Evolutionary conservation across 2,329 filamentous ascomycete species (phyloP).

Genomic region (Fusarium drepaniforme): DNA sequence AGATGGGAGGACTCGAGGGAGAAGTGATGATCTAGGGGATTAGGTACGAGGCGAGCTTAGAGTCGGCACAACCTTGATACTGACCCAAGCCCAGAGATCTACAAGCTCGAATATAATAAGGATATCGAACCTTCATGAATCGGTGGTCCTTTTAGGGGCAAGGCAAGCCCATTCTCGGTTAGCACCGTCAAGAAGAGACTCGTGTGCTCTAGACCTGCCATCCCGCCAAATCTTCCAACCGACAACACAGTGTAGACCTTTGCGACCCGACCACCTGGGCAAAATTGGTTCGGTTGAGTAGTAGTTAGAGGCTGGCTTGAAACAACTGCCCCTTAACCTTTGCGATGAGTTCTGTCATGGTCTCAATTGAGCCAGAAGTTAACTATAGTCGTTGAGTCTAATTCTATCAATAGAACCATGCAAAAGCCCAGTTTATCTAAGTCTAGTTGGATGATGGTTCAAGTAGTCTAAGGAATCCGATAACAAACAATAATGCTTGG

Average conservation of each 20-base stretch:
- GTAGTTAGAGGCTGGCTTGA: neutral
- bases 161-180: no score
- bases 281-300: no score
- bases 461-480: neutral
- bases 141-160: no score
- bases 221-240: no score
- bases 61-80: neutral
- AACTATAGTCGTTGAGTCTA: neutral
- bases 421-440: neutral
- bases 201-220: no score
- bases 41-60: neutral
- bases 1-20: neutral
- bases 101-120: no score
- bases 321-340: neutral
- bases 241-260: no score
- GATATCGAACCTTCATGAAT: no score
- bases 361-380: neutral
- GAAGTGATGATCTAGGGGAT: neutral
- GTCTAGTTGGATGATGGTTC: neutral
- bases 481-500: fast-evolving
- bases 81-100: no score
- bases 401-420: neutral
- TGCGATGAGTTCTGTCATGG: neutral
- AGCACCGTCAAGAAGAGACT: no score
- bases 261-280: no score